Percentiles rank a stretch among this genome's conserved stretches.
Conservation (phyloP, 164 flowering plant genomes). For the Aristolochia contorta region DNA sequence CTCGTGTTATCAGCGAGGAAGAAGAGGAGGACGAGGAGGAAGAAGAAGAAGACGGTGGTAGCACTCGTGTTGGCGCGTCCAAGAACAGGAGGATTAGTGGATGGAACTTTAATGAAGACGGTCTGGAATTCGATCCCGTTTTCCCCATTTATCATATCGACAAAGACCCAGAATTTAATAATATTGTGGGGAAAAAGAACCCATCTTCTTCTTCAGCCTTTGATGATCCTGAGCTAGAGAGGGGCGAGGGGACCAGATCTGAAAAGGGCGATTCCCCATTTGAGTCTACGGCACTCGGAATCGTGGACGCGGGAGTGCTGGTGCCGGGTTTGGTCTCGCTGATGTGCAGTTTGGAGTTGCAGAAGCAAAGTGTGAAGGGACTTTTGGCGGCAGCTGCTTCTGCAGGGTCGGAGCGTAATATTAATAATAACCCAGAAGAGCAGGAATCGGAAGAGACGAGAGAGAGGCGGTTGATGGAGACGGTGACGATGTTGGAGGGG, state of each 20-base stretch:
- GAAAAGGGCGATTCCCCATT: not conserved
- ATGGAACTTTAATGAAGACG: conserved; percentile 75
- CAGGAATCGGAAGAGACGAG: conserved; percentile 3
- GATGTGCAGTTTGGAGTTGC: conserved; percentile 38
- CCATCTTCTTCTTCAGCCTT: conserved; percentile 1
- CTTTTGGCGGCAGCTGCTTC: conserved; percentile 19
- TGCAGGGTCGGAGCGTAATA: no score
- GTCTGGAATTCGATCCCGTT: conserved; percentile 49
- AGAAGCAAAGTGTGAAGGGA: conserved; percentile 26
- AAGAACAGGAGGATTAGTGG: conserved; percentile 77
- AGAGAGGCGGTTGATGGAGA: conserved; percentile 21
- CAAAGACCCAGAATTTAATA: conserved; percentile 10
- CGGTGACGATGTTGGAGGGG: conserved; percentile 16
- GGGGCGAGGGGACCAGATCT: not conserved
- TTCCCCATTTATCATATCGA: conserved; percentile 25
- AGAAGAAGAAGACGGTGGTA: conserved; percentile 23
- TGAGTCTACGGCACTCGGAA: not conserved
- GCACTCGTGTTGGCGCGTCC: not conserved
- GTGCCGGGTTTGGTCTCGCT: conserved; percentile 20
- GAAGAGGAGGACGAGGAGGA: conserved; percentile 6
- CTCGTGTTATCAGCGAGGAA: not conserved
- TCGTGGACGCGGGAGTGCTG: conserved; percentile 11
- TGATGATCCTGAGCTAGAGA: conserved; percentile 1
- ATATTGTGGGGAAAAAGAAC: not conserved
- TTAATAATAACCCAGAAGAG: no score